Percentiles rank a stretch among this genome's conserved stretches.
These are phyloP conservation scores for Erigeron philadelphicus DNA, from an alignment of 140 eudicot species.

Conservation along the genomic window DNA sequence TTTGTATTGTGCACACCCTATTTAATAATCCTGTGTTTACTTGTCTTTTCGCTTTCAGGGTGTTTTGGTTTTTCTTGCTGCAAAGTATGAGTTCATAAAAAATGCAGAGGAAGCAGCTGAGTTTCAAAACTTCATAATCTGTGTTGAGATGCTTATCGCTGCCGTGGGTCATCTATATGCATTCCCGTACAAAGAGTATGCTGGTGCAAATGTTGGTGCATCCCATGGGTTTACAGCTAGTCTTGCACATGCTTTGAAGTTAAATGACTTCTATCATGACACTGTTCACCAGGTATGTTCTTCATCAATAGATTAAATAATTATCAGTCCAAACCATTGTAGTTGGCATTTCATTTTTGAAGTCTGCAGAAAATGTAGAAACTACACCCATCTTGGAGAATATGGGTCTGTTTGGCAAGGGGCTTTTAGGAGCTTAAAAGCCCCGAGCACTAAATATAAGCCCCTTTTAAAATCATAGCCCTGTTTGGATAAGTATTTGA, in stretches of 20 bases:
- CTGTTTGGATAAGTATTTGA: too few relatives aligned
- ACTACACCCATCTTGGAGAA: not conserved
- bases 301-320: not conserved
- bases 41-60: constrained; percentile 50
- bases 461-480: too few relatives aligned
- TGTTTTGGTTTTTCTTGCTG: constrained; percentile 88
- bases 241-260: constrained; percentile 78
- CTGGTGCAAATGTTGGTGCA: constrained; percentile 84
- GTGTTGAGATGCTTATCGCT: constrained; percentile 90
- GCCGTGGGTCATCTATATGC: constrained; percentile 86
- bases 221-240: constrained; percentile 61
- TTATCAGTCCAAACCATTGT: not conserved
- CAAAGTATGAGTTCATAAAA: constrained; percentile 56
- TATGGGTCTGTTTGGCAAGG: too few relatives aligned
- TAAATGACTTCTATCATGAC: constrained; percentile 87
- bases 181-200: constrained; percentile 86
- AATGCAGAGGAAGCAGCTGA: constrained; percentile 72
- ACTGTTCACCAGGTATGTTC: constrained; percentile 81
- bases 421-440: too few relatives aligned
- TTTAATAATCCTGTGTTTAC: not conserved
- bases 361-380: not conserved
- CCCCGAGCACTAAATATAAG: too few relatives aligned
- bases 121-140: constrained; percentile 62
- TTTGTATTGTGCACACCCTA: not conserved
- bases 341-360: not conserved